Evolutionary conservation across 108 stramenopile genomes (phyloP), one percentile per base, ranked within the genome.

Genomic region (Pseudonitzschia pungens): DNA sequence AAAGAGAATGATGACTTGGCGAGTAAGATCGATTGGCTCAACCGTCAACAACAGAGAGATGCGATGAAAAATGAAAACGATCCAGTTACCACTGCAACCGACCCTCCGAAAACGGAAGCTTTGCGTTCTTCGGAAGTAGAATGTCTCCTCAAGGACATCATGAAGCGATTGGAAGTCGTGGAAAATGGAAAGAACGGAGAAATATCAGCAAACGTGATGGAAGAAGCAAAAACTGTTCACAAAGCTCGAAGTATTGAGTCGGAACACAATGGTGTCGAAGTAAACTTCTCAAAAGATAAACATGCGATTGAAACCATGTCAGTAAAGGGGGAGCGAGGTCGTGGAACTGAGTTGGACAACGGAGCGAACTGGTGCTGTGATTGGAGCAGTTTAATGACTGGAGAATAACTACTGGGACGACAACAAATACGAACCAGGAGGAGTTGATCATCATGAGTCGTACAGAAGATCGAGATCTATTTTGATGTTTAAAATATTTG

Each of bases 81-180:
- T 52, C 31, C n/a, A 26, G 4, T 40, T 21, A 63, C 58, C 4
- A 65, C 57, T 20, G 41, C 43, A 10, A 51, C 29, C 10, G 26
- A 12, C 10, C 14, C 21, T 52, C 20, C 43, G 7, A 20, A 18
- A 0, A 36, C 66, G 26, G 33, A 52, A 29, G n/a, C 21, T 44
- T 16, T 20, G 11, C 22, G 20, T 9, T 36, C 60, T 4, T 14
- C 2, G n/a, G 44, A 53, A 27, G 24, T 75, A 9, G 29, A 56
- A 43, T 28, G 21, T 28, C 20, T 29, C 42, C 68, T 69, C 58
- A 43, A 51, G 48, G 51, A 26, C 12, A 62, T 76, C 21, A 33
- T 42, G 27, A 62, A 76, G 43, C 68, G 75, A 12, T 53, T 76
- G 48, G 75, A 76, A 62, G 68, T 68, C n/a, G 15, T 76, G 18